Conservation (phyloP, 345 rosid species). For the Mallotus nudiflorus region DNA sequence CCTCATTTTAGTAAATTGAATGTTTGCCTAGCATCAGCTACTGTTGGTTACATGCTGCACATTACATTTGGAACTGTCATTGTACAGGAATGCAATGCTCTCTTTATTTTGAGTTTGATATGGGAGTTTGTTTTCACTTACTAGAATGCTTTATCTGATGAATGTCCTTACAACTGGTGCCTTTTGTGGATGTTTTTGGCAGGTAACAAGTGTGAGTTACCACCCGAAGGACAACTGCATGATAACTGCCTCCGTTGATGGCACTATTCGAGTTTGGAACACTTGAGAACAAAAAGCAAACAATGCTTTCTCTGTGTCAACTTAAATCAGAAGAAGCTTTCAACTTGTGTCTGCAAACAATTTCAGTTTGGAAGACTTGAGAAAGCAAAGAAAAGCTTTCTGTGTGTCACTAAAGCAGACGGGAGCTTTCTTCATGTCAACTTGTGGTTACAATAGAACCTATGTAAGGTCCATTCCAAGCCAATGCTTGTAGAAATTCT, state of each 20-base stretch:
- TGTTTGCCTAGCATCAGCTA: neutral
- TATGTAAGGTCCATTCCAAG: neutral
- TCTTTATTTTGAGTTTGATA: too few species aligned
- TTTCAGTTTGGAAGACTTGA: too few species aligned
- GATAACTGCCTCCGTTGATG: conserved; percentile 88
- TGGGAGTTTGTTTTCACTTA: too few species aligned
- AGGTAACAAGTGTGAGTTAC: conserved; percentile 96
- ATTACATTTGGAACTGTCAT: neutral
- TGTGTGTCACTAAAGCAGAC: too few species aligned
- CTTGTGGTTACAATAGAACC: too few species aligned
- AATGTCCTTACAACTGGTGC: neutral
- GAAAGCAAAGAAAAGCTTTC: too few species aligned
- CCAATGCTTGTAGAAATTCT: neutral
- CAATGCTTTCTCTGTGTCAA: neutral
- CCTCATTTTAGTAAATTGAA: neutral
- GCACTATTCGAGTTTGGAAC: conserved; percentile 84
- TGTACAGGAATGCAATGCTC: neutral
- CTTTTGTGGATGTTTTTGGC: conserved; percentile 16
- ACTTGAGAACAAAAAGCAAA: conserved; percentile 11
- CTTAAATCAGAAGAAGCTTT: neutral
- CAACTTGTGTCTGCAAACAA: neutral
- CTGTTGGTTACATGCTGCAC: too few species aligned
- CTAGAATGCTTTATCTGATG: too few species aligned
- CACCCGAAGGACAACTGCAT: conserved; percentile 81
- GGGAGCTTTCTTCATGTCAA: too few species aligned